These are phyloP conservation scores for Tubosaeta sp. DNA, from an alignment of 768 basidiomycete genomes.

Conservation along the genomic window DNA sequence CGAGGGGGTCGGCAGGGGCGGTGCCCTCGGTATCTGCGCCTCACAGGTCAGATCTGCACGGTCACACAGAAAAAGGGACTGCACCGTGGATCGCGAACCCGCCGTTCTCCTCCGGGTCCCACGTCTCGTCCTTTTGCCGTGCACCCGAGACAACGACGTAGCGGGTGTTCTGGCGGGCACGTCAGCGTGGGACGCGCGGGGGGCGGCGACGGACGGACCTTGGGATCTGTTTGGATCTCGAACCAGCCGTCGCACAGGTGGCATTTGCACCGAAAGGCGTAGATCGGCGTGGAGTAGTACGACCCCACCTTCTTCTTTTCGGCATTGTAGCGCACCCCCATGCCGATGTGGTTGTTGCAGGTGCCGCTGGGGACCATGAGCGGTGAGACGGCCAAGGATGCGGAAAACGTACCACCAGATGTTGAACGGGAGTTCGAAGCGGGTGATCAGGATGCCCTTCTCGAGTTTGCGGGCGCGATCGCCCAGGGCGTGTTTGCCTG, in stretches of 20 bases:
- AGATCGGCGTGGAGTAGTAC: constrained; percentile 95
- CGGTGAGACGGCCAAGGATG: too few relatives aligned
- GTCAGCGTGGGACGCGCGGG: neutral
- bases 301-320: constrained; percentile 96
- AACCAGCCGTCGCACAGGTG: constrained; percentile 97
- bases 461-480: constrained; percentile 93
- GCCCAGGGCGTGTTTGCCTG: constrained; percentile 92
- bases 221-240: constrained; percentile 95
- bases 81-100: constrained; percentile 85
- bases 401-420: constrained; percentile 78
- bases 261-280: constrained; percentile 95
- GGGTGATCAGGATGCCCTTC: constrained; percentile 91
- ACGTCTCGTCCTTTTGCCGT: constrained; percentile 91
- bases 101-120: constrained; percentile 95
- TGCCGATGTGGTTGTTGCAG: constrained; percentile 96
- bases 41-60: neutral
- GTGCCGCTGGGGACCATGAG: constrained; percentile 54
- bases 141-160: constrained; percentile 93
- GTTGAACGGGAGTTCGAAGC: constrained; percentile 95
- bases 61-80: constrained; percentile 1
- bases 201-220: constrained; percentile 48
- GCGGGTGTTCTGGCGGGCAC: constrained; percentile 63
- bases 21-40: constrained; percentile 64
- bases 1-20: constrained; percentile 76
- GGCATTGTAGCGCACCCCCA: constrained; percentile 99